phyloP scores from a whole-genome alignment of 108 stramenopile genomes.

The Chaetoceros tenuissimus region DNA sequence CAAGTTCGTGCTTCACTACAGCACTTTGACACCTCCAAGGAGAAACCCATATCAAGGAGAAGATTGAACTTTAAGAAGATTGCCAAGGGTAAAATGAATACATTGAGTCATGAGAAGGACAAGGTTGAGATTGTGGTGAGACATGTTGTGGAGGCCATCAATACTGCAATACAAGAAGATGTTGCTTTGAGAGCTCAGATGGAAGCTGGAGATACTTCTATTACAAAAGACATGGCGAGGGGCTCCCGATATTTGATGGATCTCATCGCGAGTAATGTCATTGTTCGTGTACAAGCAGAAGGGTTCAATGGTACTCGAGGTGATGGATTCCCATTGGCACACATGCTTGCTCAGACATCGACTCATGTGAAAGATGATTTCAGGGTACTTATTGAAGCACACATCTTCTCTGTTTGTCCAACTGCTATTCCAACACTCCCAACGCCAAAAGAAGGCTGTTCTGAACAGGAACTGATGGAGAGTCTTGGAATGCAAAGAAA shows the following conservation, averaged over 20 bases:
- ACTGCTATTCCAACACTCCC: slow-evolving; percentile 68
- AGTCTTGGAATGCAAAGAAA: slow-evolving; percentile 75
- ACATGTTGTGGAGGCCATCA: slow-evolving; percentile 43
- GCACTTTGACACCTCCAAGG: slow-evolving; percentile 53
- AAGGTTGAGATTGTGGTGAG: slow-evolving; percentile 59
- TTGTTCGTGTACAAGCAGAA: slow-evolving; percentile 78
- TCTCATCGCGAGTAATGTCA: slow-evolving; percentile 53
- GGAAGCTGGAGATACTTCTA: slow-evolving; percentile 17
- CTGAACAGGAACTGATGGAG: slow-evolving; percentile 63
- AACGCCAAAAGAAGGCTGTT: slow-evolving; percentile 17
- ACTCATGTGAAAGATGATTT: slow-evolving; percentile 48
- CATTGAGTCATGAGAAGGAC: slow-evolving; percentile 47
- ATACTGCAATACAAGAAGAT: slow-evolving; percentile 39
- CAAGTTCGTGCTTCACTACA: slow-evolving; percentile 32
- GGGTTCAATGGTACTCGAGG: slow-evolving; percentile 77
- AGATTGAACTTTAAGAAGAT: slow-evolving; percentile 77
- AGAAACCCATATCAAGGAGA: slow-evolving; percentile 32
- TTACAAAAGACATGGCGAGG: slow-evolving; percentile 38
- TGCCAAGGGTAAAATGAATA: slow-evolving; percentile 74
- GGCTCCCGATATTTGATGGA: slow-evolving; percentile 76
- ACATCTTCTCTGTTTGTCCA: slow-evolving; percentile 80
- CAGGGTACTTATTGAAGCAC: slow-evolving; percentile 50
- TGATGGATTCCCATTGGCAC: slow-evolving; percentile 79
- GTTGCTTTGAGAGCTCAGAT: slow-evolving; percentile 18
- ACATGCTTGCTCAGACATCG: slow-evolving; percentile 52